Evolutionary conservation across 1,139 yeast species (phyloP).

Genomic region (Ogataea hybrid): DNA sequence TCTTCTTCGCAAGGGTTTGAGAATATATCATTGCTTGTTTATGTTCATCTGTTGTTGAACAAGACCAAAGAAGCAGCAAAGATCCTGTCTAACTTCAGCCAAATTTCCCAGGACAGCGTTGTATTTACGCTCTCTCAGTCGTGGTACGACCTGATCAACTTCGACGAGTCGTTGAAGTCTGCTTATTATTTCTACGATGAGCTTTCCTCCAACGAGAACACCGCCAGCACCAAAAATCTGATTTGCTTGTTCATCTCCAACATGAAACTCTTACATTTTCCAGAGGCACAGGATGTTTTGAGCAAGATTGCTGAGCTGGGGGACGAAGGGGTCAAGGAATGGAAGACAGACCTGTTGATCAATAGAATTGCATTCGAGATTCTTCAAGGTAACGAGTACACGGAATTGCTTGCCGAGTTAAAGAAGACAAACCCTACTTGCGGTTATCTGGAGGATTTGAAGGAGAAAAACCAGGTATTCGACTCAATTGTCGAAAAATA

Average conservation of each 20-base stretch:
- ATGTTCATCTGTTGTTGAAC: constrained; percentile 11
- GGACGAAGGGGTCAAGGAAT: constrained; percentile 21
- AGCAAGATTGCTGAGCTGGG: constrained; percentile 32
- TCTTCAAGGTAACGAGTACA: constrained; percentile 39
- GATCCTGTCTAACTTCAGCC: constrained; percentile 14
- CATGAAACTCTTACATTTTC: constrained; percentile 39
- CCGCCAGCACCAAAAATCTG: constrained; percentile 33
- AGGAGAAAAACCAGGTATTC: constrained; percentile 47
- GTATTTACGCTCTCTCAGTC: constrained; percentile 29
- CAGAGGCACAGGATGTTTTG: constrained; percentile 40
- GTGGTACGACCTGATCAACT: constrained; percentile 25
- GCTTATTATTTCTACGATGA: constrained; percentile 33
- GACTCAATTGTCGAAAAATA: constrained; percentile 56
- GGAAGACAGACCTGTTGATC: constrained; percentile 47
- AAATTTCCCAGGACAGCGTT: constrained; percentile 25
- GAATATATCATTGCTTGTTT: constrained; percentile 17
- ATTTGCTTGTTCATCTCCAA: constrained; percentile 37
- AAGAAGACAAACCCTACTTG: constrained; percentile 40
- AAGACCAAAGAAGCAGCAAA: constrained; percentile 16
- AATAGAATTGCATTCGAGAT: constrained; percentile 52
- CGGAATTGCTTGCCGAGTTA: constrained; percentile 41
- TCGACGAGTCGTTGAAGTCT: constrained; percentile 21
- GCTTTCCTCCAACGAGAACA: constrained; percentile 26
- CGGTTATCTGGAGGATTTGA: constrained; percentile 39
- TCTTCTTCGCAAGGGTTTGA: constrained; percentile 17